Evolutionary conservation across 2,329 filamentous ascomycete species (phyloP).

Genomic region (Sclerotinia nivalis): DNA sequence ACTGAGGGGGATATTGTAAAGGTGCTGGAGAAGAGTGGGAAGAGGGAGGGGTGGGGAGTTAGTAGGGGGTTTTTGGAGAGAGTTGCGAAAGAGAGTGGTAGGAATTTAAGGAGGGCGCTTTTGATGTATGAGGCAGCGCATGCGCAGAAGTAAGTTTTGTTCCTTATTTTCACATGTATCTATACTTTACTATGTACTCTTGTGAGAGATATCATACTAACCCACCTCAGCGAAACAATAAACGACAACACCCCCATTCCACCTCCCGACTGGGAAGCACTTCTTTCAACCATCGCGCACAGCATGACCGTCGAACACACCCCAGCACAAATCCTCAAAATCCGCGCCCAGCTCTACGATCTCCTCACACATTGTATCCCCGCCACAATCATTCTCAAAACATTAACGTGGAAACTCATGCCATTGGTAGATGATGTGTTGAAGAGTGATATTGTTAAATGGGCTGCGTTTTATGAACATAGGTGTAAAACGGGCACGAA

Average conservation of each 20-base stretch:
- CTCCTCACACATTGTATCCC: slow-evolving; percentile 97
- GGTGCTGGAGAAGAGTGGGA: slow-evolving; percentile 69
- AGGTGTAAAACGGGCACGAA: slow-evolving; percentile 89
- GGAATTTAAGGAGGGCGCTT: slow-evolving; percentile 85
- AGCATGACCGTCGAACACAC: slow-evolving; percentile 93
- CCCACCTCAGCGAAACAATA: slow-evolving; percentile 72
- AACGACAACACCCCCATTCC: slow-evolving; percentile 86
- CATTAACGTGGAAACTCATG: slow-evolving; percentile 89
- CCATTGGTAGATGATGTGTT: slow-evolving; percentile 82
- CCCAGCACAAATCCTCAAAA: slow-evolving; percentile 82
- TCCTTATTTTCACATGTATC: slow-evolving; percentile 4
- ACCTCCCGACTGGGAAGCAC: slow-evolving; percentile 93
- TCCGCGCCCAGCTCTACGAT: slow-evolving; percentile 94
- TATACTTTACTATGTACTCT: background rate
- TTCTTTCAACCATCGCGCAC: slow-evolving; percentile 85
- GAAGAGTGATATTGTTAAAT: slow-evolving; percentile 90
- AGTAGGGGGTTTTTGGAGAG: slow-evolving; percentile 74
- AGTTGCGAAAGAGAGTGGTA: slow-evolving; percentile 86
- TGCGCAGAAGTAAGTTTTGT: slow-evolving; percentile 79
- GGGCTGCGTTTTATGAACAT: slow-evolving; percentile 97
- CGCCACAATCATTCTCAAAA: slow-evolving; percentile 89
- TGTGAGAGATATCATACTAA: background rate
- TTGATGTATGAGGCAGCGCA: slow-evolving; percentile 98
- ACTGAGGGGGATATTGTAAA: slow-evolving; percentile 80
- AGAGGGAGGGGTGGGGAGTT: slow-evolving; percentile 81